Evolutionary conservation across 257 asterid species (phyloP).

Genomic region (Fraxinus excelsior): DNA sequence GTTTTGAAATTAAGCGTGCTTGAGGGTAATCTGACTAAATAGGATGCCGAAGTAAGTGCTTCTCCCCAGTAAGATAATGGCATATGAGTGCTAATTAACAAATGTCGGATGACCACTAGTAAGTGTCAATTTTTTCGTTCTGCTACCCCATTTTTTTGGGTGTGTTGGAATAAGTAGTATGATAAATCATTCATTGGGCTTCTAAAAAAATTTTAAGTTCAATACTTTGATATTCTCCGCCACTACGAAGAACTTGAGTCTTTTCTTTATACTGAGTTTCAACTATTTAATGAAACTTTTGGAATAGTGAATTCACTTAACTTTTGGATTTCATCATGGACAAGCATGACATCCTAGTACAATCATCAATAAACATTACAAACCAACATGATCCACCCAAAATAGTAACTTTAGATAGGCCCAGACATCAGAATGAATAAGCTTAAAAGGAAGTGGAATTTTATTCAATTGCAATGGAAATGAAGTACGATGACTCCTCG

Average conservation of each 20-base stretch:
- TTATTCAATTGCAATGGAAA: too few species aligned
- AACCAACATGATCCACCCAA: too few species aligned
- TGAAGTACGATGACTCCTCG: too few species aligned
- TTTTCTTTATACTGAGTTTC: too few species aligned
- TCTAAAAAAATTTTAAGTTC: background rate
- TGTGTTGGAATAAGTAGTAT: background rate
- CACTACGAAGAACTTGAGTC: too few species aligned
- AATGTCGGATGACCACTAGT: background rate
- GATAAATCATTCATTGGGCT: background rate
- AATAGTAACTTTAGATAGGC: background rate
- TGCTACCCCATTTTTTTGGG: conserved; percentile 5
- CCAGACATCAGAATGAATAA: background rate
- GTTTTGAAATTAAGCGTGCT: background rate
- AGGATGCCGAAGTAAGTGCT: background rate
- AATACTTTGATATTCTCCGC: background rate
- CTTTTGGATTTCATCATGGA: too few species aligned
- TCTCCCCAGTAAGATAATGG: background rate
- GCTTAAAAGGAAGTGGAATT: too few species aligned
- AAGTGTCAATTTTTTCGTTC: background rate
- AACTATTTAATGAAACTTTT: too few species aligned
- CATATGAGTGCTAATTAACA: conserved; percentile 2
- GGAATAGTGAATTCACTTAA: too few species aligned
- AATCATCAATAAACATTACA: too few species aligned
- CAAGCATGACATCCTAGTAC: too few species aligned
- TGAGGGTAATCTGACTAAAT: background rate